Conservation (phyloP, 2,329 filamentous ascomycete genomes). For the Colletotrichum eremochloae region DNA sequence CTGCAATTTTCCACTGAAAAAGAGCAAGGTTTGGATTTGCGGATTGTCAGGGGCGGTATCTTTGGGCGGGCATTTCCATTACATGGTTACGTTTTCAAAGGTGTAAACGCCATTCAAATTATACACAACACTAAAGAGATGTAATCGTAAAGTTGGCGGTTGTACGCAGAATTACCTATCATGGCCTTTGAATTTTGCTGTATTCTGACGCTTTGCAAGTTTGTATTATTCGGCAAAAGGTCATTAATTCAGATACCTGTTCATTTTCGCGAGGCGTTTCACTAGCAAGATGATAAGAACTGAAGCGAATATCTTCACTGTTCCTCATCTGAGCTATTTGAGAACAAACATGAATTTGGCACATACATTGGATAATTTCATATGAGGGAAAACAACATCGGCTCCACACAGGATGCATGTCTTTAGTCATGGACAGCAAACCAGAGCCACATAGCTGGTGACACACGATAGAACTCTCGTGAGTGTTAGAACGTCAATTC, state of each 20-base stretch:
- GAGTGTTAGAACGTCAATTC: neutral
- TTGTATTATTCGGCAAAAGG: too few relatives aligned
- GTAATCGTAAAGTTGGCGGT: neutral
- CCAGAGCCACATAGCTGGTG: neutral
- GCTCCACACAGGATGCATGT: neutral
- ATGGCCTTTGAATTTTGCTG: neutral
- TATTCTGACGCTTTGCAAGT: neutral
- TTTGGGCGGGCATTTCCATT: neutral
- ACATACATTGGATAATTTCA: neutral
- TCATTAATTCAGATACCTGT: too few relatives aligned
- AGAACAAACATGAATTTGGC: neutral
- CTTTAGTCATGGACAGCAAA: neutral
- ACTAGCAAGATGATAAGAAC: too few relatives aligned
- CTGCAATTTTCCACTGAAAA: neutral
- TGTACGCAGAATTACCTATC: rapidly evolving
- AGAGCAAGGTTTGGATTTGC: neutral
- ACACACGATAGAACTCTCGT: neutral
- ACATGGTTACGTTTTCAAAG: neutral
- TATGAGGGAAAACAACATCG: neutral
- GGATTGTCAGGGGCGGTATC: neutral
- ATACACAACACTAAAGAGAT: neutral
- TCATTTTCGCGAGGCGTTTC: too few relatives aligned
- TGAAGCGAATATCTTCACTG: neutral
- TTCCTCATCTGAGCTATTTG: neutral
- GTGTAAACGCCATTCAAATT: neutral